These are phyloP conservation scores for Dendrocalamus sinicus DNA, from an alignment of 176 grass and related monocot species.

Conservation along the genomic window DNA sequence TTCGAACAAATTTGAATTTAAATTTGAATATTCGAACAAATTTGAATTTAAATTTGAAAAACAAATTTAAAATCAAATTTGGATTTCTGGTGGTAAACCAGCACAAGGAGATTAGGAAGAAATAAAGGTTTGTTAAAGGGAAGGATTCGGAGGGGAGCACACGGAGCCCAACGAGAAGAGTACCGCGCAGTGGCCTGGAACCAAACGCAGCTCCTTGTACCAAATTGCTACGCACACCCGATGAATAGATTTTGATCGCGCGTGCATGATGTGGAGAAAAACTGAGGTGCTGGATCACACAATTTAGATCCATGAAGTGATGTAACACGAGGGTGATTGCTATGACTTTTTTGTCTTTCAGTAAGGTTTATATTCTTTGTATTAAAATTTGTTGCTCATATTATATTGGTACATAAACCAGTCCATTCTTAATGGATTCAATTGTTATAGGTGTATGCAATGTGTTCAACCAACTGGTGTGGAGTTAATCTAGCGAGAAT, in stretches of 20 bases:
- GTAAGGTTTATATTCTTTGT: not conserved
- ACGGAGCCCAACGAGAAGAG: not conserved
- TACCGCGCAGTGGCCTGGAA: conserved; percentile 21
- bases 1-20: no score
- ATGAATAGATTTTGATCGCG: not conserved
- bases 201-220: not conserved
- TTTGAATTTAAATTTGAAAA: no score
- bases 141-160: not conserved
- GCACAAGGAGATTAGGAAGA: not conserved
- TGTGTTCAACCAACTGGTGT: not conserved
- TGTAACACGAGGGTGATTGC: no score
- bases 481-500: not conserved
- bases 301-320: not conserved
- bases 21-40: no score
- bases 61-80: no score
- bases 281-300: not conserved
- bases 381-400: not conserved
- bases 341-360: not conserved
- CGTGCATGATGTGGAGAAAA: not conserved
- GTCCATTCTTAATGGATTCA: not conserved
- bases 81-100: not conserved
- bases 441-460: not conserved
- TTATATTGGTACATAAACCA: not conserved
- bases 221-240: not conserved
- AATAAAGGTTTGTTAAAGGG: not conserved